Conservation (phyloP, 306 rosid genomes). For the Medicago arabica region DNA sequence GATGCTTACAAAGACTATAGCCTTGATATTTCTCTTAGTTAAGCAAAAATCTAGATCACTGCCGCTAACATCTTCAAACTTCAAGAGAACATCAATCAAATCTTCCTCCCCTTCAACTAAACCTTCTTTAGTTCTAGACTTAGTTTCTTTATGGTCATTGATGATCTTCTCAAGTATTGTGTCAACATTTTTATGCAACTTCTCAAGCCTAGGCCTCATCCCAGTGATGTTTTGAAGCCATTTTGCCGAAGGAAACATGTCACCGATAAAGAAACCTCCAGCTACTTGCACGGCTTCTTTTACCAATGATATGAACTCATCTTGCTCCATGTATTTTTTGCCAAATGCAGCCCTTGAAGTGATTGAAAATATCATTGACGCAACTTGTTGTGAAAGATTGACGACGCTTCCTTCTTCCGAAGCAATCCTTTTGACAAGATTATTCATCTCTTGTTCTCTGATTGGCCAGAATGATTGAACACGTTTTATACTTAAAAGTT, state of each 20-base stretch:
- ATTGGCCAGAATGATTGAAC: background rate
- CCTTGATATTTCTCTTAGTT: background rate
- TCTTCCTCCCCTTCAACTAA: background rate
- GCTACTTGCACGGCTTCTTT: background rate
- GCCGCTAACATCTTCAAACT: background rate
- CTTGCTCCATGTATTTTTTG: background rate
- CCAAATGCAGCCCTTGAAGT: constrained; percentile 35
- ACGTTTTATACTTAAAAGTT: constrained; percentile 35
- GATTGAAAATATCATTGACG: background rate
- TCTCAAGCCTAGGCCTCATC: constrained; percentile 13
- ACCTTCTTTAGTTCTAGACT: background rate
- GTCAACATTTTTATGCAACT: background rate
- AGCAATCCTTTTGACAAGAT: background rate
- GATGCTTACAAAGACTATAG: background rate
- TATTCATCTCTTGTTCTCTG: background rate
- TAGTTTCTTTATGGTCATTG: background rate
- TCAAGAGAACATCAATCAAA: background rate
- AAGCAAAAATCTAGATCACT: background rate
- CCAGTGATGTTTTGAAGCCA: constrained; percentile 16
- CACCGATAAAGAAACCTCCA: constrained; percentile 31
- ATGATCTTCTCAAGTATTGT: background rate
- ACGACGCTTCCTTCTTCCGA: background rate
- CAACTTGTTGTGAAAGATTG: background rate
- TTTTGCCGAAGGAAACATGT: background rate
- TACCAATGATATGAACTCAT: background rate